A percentile compares a stretch with the other conserved stretches of the same genome.
These are phyloP conservation scores for Hypoxylon lenormandii DNA, from an alignment of 495 filamentous ascomycete species.

Conservation along the genomic window DNA sequence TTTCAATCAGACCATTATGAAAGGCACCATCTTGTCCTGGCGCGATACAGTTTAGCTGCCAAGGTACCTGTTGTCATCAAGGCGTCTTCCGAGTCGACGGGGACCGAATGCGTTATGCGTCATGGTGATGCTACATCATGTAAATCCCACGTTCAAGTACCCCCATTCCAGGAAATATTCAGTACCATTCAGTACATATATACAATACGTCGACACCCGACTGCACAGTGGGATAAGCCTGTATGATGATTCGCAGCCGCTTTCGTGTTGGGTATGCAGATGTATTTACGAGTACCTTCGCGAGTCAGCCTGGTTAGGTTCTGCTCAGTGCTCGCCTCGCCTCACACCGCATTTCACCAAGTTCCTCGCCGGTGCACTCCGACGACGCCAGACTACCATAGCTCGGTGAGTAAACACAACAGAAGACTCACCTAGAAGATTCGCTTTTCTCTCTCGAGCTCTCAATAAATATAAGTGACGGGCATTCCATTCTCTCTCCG, in stretches of 20 bases:
- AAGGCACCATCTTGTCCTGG: not conserved
- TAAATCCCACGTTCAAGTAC: not conserved
- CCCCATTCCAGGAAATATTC: not conserved
- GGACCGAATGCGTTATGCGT: not conserved
- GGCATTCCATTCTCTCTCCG: not conserved
- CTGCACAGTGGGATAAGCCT: not conserved
- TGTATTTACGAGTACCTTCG: not conserved
- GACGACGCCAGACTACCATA: not conserved
- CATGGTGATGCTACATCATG: constrained; percentile 8
- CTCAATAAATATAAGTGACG: not conserved
- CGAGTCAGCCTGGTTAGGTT: not conserved
- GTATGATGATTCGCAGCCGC: not conserved
- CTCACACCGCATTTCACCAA: constrained; percentile 13
- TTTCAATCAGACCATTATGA: not conserved
- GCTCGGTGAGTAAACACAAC: not conserved
- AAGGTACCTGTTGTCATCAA: not conserved
- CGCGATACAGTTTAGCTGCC: not conserved
- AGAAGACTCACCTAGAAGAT: not conserved
- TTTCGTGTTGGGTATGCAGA: not conserved
- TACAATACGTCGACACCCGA: not conserved
- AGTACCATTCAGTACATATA: not conserved
- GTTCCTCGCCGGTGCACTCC: constrained; percentile 9
- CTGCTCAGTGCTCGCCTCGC: constrained; percentile 2
- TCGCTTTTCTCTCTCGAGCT: not conserved
- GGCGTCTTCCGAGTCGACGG: not conserved